Base-by-base conservation (phyloP, 2,329 filamentous ascomycete species). In the Elsinoe australis region DNA sequence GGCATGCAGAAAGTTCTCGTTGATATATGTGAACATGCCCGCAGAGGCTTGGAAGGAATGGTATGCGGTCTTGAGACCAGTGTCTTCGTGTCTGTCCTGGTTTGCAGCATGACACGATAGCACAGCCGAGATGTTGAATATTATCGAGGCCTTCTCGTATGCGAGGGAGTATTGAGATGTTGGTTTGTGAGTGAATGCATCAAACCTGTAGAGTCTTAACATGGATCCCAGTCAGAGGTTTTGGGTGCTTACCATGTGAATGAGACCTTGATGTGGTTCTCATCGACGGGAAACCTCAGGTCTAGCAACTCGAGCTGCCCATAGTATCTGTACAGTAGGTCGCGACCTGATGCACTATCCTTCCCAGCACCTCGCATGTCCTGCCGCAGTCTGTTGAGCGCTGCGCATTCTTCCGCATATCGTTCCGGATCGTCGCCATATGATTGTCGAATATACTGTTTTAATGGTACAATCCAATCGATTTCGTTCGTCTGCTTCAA, bases 1-100 rank as follows among this genome's bases (percentile, higher is more conserved):
- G 1, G 92, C 92, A 61, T 98, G 92, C 28, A 98, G 73, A 64
- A 98, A 98, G 70, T 98, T 98, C 69, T 98, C 92, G 67, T 98
- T 98, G 71, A 98, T 98, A 61, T 98, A 98, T 47, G 90, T 96
- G 67, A 96, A 98, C 92, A 98, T 98, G 70, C 92, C 92, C 7
- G 92, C 92, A 5, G 90, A 89, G 32, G 92, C 92, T 67, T 98
- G 92, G 70, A 96, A 96, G 15, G 89, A 95, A 67, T 98, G 90
- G 64, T 96, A 98, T 14, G 92, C 87, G 10, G 88, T 90, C 71
- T 98, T 98, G 63, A 96, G 78, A 26, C 90, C 90, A 4, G 85
- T 78, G 61, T 98, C 92, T 63, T 96, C 89, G 54, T 85, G 85
- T 42, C 92, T 82, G 57, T 92, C 89, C 68, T 98, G 94, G 61